Evolutionary conservation across 2,329 filamentous ascomycete species (phyloP), one percentile per base, ranked within the genome.

Genomic region (Pseudonectria foliicola): DNA sequence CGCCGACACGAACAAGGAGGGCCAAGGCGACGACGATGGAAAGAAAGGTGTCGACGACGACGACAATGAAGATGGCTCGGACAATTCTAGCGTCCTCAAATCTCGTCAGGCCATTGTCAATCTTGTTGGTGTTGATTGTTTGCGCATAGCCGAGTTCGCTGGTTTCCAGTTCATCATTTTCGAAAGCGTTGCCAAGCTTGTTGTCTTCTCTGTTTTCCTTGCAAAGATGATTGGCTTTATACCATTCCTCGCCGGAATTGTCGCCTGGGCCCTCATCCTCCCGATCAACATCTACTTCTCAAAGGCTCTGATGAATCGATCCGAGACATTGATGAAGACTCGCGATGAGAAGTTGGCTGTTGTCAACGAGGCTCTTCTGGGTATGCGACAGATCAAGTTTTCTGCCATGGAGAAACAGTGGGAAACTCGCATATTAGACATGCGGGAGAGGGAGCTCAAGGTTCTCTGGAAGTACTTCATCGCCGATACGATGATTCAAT

Each of bases 331-430:
- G 32, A 89, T 89, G 83, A 84, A 82, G 53, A 68, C 80, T 18
- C 70, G 85, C 29, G 85, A 90, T 55, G 69, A 77, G 35, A 90
- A 89, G 59, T 71, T 88, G 60, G 80, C 73, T 1, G 73, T 88
- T 11, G 72, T 92, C 21, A 84, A 83, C 1, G 85, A 92, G 56
- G 82, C 81, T 1, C 62, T 92, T 2, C 75, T 84, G 47, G 85
- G 85, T 7, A 89, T 90, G 44, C 75, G 84, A 2, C 85, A 92
- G 57, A 86, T 92, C 62, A 92, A 92, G 52, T 88, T 90, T 48
- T 83, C 83, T 1, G 85, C 85, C 1, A 61, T 87, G 2, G 85
- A 90, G 56, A 62, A 66, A 13, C 76, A 84, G 46, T 90, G 85
- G 85, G 77, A 87, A 54, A 66, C 70, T 12, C 82, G 80, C 41